These are phyloP conservation scores for Conidiobolus incongruus DNA, from an alignment of 371 early-diverging fungal genomes.

Conservation along the genomic window DNA sequence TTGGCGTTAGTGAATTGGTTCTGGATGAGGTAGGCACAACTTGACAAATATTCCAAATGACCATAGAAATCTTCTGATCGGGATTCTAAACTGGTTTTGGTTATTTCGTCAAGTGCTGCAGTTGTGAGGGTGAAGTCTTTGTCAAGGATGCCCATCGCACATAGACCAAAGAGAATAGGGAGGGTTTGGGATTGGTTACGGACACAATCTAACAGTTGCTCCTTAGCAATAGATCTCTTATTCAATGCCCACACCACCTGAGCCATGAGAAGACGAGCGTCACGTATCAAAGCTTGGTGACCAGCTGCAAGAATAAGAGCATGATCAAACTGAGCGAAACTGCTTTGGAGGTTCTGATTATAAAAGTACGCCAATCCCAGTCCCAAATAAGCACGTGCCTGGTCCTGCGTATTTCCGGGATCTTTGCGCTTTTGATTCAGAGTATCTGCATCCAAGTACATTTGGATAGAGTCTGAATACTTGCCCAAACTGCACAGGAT, in stretches of 20 bases:
- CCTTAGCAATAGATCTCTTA: conserved; percentile 51
- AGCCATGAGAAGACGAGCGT: conserved; percentile 43
- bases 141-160: too few species aligned
- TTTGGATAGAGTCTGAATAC: conserved; percentile 19
- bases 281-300: conserved; percentile 18
- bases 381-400: conserved; percentile 31
- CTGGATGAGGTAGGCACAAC: too few species aligned
- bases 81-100: too few species aligned
- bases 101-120: too few species aligned
- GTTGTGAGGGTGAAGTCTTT: too few species aligned
- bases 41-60: too few species aligned
- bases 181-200: too few species aligned
- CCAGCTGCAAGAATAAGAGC: conserved; percentile 30
- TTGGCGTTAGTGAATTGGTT: too few species aligned
- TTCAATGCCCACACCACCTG: conserved; percentile 77
- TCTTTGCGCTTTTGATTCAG: conserved; percentile 8
- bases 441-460: conserved; percentile 10
- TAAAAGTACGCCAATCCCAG: conserved; percentile 60
- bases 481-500: conserved; percentile 24
- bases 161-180: too few species aligned
- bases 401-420: conserved; percentile 6
- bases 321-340: conserved; percentile 42
- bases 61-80: too few species aligned
- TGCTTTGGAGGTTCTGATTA: conserved; percentile 29
- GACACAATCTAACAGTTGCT: conserved; percentile 42